phyloP scores from a whole-genome alignment of 306 rosid species.

The Hylodesmum podocarpum region DNA sequence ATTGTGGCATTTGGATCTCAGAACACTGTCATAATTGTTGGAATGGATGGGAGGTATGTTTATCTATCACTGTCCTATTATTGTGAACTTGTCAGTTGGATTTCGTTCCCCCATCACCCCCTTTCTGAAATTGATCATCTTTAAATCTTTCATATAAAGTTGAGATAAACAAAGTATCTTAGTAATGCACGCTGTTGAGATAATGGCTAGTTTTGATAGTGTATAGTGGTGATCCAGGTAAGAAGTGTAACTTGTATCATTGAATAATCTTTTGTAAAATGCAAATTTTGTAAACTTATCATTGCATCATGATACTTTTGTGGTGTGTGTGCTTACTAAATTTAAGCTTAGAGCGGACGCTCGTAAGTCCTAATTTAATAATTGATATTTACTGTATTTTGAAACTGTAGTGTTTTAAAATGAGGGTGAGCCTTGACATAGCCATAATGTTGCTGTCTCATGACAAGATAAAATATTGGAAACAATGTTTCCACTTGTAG shows the following conservation, averaged over 20 bases:
- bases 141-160: slow-evolving; percentile 14
- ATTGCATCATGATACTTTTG: background rate
- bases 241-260: background rate
- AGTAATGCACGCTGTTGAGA: background rate
- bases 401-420: background rate
- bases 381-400: background rate
- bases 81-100: background rate
- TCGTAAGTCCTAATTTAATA: background rate
- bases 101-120: background rate
- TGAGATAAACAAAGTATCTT: background rate
- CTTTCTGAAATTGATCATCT: background rate
- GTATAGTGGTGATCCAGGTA: background rate
- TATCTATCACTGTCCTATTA: slow-evolving; percentile 7
- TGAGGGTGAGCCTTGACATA: background rate
- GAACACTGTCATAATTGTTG: slow-evolving; percentile 62
- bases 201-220: background rate
- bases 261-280: background rate
- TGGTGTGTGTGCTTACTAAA: background rate
- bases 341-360: background rate
- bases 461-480: background rate
- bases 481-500: background rate
- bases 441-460: background rate
- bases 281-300: background rate
- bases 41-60: slow-evolving; percentile 90
- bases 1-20: slow-evolving; percentile 90